phyloP scores from a whole-genome alignment of 768 basidiomycete genomes.

The Hygrocybe coccinea region DNA sequence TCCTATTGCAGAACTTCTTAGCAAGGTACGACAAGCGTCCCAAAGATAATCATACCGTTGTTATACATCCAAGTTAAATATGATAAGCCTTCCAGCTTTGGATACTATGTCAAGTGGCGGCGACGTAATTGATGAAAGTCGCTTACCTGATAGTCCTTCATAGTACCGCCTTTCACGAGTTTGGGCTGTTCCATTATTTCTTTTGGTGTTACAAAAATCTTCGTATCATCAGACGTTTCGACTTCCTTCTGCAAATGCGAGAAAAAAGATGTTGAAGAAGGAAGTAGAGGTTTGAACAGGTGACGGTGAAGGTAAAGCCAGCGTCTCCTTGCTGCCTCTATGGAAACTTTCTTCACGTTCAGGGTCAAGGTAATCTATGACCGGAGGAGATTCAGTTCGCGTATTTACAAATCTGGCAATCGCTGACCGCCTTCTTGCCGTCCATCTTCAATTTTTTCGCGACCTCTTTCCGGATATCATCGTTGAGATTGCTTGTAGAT shows the following conservation, averaged over 20 bases:
- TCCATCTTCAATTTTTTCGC: slow-evolving; percentile 10
- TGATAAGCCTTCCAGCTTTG: slow-evolving; percentile 55
- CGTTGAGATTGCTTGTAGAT: neutral
- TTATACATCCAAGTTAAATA: slow-evolving; percentile 64
- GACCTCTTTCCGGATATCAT: neutral
- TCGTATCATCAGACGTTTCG: slow-evolving; percentile 8
- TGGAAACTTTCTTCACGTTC: slow-evolving; percentile 32
- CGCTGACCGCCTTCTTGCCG: slow-evolving; percentile 10
- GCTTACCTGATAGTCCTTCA: slow-evolving; percentile 69
- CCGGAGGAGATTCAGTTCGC: neutral
- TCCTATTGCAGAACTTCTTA: slow-evolving; percentile 28
- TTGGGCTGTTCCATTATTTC: slow-evolving; percentile 44
- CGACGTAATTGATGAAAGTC: neutral
- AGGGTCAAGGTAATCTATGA: slow-evolving; percentile 38
- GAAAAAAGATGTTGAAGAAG: slow-evolving; percentile 35
- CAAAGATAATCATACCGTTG: slow-evolving; percentile 42
- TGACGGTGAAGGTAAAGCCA: slow-evolving; percentile 45
- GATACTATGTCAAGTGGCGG: neutral
- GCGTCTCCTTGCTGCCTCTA: slow-evolving; percentile 40
- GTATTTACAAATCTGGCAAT: neutral
- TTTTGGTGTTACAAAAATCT: slow-evolving; percentile 34
- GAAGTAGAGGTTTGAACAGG: slow-evolving; percentile 46
- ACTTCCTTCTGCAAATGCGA: slow-evolving; percentile 30
- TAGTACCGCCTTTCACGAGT: slow-evolving; percentile 48
- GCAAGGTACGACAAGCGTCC: too few relatives aligned